Percentiles rank a stretch among this genome's conserved stretches.
phyloP scores from a whole-genome alignment of 2,329 filamentous ascomycete species.

The Calonectria fujianensis region DNA sequence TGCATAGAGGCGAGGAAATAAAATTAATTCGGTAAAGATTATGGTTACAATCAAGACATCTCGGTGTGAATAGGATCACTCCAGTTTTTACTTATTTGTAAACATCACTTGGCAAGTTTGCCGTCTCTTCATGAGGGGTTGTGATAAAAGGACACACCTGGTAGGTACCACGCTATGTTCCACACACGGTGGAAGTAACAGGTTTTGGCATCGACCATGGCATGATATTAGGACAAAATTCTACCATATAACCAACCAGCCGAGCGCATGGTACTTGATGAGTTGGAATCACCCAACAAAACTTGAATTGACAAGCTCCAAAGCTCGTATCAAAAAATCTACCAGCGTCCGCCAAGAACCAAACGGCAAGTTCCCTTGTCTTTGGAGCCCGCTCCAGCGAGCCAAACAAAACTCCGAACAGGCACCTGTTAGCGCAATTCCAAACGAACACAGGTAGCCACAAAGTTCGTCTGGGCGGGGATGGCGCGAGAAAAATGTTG shows the following conservation, averaged over 20 bases:
- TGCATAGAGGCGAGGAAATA: not conserved
- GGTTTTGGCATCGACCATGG: not conserved
- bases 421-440: not conserved
- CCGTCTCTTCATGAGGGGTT: not conserved
- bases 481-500: not conserved
- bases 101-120: not conserved
- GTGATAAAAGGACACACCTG: not conserved
- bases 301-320: not conserved
- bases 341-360: not conserved
- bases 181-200: not conserved
- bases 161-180: not conserved
- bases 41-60: not conserved
- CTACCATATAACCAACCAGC: not conserved
- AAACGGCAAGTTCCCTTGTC: conserved; percentile 16
- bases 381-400: not conserved
- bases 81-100: not conserved
- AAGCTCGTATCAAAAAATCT: not conserved
- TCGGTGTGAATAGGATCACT: not conserved
- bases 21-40: not conserved
- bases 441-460: not conserved
- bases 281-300: not conserved
- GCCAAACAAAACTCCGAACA: not conserved
- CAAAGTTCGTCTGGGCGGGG: not conserved
- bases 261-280: not conserved
- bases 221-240: not conserved